Evolutionary conservation across 148 eudicot species (phyloP).

Genomic region (Fagopyrum homotropicum): DNA sequence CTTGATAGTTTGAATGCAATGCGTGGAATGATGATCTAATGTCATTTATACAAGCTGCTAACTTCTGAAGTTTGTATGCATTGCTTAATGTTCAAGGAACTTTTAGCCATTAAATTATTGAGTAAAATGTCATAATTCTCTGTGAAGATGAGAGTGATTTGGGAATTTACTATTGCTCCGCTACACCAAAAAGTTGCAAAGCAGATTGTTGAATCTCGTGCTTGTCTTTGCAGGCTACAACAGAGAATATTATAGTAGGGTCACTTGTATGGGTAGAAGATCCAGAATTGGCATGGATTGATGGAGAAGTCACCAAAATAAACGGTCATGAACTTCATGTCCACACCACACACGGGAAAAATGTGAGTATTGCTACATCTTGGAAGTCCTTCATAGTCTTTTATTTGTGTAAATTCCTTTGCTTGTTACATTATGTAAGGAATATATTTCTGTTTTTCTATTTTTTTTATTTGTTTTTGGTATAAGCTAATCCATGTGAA

Average conservation of each 20-base stretch:
- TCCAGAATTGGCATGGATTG: conserved; percentile 81
- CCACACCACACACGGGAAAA: conserved; percentile 56
- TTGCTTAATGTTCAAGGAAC: not conserved
- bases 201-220: conserved; percentile 13
- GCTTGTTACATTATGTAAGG: not conserved
- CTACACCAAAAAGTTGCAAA: not conserved
- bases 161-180: conserved; percentile 14
- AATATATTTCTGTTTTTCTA: not conserved
- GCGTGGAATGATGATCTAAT: conserved; percentile 1
- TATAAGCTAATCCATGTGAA: not conserved
- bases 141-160: not conserved
- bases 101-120: not conserved
- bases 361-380: conserved; percentile 37
- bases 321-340: conserved; percentile 78
- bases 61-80: not conserved
- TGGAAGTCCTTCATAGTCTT: not conserved
- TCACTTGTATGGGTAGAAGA: conserved; percentile 98
- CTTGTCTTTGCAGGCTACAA: conserved; percentile 59
- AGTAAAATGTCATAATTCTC: not conserved
- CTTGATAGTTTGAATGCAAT: not conserved
- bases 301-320: conserved; percentile 70
- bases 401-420: not conserved
- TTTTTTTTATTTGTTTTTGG: not conserved
- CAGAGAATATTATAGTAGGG: conserved; percentile 81
- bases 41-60: not conserved